Evolutionary conservation across 163 green algal genomes (phyloP), one percentile per base, ranked within the genome.

Genomic region (Coccomyxa subellipsoidea): DNA sequence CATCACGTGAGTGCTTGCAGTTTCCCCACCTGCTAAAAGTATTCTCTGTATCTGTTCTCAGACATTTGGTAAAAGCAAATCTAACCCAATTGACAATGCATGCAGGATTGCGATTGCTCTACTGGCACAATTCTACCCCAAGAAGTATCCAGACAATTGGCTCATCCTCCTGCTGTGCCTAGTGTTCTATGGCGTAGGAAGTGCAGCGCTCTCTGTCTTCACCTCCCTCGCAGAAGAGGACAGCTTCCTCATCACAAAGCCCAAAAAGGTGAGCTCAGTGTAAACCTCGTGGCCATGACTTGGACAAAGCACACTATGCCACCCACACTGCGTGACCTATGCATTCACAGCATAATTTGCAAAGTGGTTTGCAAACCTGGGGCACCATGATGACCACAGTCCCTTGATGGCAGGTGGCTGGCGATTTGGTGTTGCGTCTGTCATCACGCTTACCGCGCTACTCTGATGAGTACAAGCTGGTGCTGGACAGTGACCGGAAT

Each of bases 111-210:
- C 53, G 7, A 38, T 93, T 21, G 88, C 90, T 9, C 75, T 83
- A 34, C 31, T 93, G 35, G 88, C 86, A 1, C 90, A 94, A 77
- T 92, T 94, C 84, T 93, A 87, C 53, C 90, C 90, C 5, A 82
- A 85, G 31, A 90, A 93, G 77, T 83, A 88, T 75, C 88, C 85
- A 4, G 73, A 83, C 59, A 88, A 89, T 59, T 85, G 76, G 53
- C 69, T 36, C 38, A 23, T 93, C 32, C 82, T 93, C 9, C 27
- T 87, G 9, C 31, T 69, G 76, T 94, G 90, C 82, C 85, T 94
- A 35, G 36, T 77, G 32, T 37, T 72, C 35, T 94, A 94, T 38
- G 5, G 38, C n/a, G 29, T 71, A 2, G 66, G 59, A 53, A 81
- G 53, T 2, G 31, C 40, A 18, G 53, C 38, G 8, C 75, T 85